These are phyloP conservation scores for Striga hermonthica DNA, from an alignment of 305 asterid genomes.

Conservation along the genomic window DNA sequence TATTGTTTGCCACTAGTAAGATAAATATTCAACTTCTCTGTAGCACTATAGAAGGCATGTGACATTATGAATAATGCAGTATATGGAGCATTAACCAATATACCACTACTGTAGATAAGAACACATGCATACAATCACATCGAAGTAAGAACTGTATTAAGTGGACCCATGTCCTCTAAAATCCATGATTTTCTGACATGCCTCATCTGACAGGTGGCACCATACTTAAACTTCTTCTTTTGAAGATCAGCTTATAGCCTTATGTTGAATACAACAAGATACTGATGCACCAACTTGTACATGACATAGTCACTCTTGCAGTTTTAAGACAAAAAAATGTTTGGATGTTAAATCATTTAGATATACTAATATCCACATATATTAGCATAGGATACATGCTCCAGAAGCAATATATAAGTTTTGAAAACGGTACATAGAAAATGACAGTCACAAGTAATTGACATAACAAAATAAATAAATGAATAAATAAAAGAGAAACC, in stretches of 20 bases:
- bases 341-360: slow-evolving; percentile 24
- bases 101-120: slow-evolving; percentile 1
- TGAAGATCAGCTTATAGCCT: slow-evolving; percentile 14
- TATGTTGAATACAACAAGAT: slow-evolving; percentile 20
- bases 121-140: neutral
- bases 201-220: slow-evolving; percentile 18
- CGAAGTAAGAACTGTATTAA: slow-evolving; percentile 10
- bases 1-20: no score
- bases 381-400: slow-evolving; percentile 2
- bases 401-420: neutral
- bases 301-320: neutral
- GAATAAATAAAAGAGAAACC: neutral
- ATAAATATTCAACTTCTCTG: no score
- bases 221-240: slow-evolving; percentile 6
- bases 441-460: slow-evolving; percentile 15
- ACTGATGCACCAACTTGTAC: slow-evolving; percentile 18
- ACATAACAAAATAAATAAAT: slow-evolving; percentile 27
- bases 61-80: no score
- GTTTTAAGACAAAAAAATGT: no score
- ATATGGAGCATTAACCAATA: neutral
- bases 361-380: slow-evolving; percentile 10
- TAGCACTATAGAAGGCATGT: no score
- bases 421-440: slow-evolving; percentile 6
- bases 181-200: slow-evolving; percentile 1
- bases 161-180: slow-evolving; percentile 14